Conservation (phyloP, 257 asterid genomes). For the Salvia hispanica region DNA sequence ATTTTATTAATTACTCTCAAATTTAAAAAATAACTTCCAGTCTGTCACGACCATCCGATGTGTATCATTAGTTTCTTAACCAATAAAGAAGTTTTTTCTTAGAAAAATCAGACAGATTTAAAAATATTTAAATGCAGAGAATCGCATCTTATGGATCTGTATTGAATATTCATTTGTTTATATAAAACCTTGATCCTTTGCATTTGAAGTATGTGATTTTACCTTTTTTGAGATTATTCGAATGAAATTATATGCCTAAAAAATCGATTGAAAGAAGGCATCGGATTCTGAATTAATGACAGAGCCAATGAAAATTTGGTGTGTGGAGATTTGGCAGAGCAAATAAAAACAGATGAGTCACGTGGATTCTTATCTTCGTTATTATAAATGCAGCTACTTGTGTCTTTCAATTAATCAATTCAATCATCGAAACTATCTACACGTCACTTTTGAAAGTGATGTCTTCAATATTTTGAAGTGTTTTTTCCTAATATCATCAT, state of each 20-base stretch:
- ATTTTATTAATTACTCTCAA: too few relatives aligned
- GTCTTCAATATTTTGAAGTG: not conserved
- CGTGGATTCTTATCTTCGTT: conserved; percentile 8
- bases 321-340: conserved; percentile 5
- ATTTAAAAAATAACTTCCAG: too few relatives aligned
- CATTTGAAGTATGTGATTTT: not conserved
- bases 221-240: not conserved
- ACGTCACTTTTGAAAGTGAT: not conserved
- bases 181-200: too few relatives aligned
- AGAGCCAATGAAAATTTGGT: not conserved
- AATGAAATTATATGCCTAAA: not conserved
- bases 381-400: not conserved
- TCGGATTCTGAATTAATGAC: not conserved
- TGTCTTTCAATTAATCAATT: not conserved
- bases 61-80: too few relatives aligned
- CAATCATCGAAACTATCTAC: not conserved
- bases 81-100: too few relatives aligned
- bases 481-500: not conserved
- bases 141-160: too few relatives aligned
- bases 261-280: not conserved
- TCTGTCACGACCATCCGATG: too few relatives aligned
- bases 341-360: conserved; percentile 11
- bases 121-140: too few relatives aligned
- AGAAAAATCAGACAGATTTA: too few relatives aligned
- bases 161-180: too few relatives aligned